Evolutionary conservation across 2,329 filamentous ascomycete species (phyloP).

Genomic region (Ilyonectria destructans): DNA sequence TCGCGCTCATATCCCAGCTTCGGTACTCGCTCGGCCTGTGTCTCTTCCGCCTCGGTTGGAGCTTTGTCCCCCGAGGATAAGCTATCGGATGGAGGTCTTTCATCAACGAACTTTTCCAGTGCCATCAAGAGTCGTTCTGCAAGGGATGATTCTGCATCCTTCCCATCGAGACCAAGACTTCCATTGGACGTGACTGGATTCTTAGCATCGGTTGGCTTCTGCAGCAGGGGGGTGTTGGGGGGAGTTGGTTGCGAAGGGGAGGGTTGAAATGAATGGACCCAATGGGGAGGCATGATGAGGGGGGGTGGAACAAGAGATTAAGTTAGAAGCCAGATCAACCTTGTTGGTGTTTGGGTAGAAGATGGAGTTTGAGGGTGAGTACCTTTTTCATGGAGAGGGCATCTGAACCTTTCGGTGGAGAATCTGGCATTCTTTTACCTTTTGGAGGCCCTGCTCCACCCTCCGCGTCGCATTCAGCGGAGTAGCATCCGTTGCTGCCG

Average conservation of each 20-base stretch:
- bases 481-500: background rate
- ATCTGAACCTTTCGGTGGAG: background rate
- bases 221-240: background rate
- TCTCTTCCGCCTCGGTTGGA: background rate
- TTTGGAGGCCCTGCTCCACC: background rate
- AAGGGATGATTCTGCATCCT: background rate
- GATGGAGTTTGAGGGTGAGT: background rate
- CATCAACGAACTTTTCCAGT: background rate
- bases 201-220: slow-evolving; percentile 1
- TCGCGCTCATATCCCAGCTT: background rate
- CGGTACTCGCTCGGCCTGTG: background rate
- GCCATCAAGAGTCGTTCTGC: slow-evolving; percentile 2
- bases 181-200: background rate
- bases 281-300: slow-evolving; percentile 3
- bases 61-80: background rate
- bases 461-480: background rate
- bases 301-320: background rate
- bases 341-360: background rate
- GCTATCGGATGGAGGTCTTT: slow-evolving; percentile 2
- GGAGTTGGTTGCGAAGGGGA: slow-evolving; percentile 4
- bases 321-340: background rate
- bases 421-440: background rate
- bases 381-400: background rate
- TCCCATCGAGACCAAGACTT: background rate
- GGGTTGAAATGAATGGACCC: background rate